Evolutionary conservation across 1,284 basidiomycete genomes (phyloP).

Genomic region (Xanthoconium separans): DNA sequence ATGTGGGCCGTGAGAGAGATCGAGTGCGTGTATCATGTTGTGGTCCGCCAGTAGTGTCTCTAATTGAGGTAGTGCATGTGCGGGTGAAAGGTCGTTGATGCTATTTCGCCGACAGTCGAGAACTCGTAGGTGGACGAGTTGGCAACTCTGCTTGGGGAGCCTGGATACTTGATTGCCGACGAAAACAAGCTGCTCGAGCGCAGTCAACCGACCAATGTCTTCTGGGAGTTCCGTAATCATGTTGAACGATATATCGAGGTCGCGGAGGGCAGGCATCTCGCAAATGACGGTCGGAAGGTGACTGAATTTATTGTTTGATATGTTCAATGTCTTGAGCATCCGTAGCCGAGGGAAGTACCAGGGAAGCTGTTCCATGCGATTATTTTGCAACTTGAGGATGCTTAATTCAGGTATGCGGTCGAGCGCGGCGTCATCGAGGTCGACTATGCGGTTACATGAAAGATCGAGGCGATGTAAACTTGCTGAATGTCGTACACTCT

Average conservation of each 20-base stretch:
- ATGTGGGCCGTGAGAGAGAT: slow-evolving; percentile 66
- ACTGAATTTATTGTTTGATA: slow-evolving; percentile 96
- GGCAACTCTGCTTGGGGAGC: slow-evolving; percentile 70
- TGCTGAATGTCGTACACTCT: slow-evolving; percentile 74
- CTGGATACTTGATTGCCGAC: slow-evolving; percentile 84
- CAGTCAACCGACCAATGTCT: slow-evolving; percentile 70
- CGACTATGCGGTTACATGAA: slow-evolving; percentile 90
- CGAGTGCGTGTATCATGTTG: slow-evolving; percentile 79
- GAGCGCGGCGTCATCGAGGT: slow-evolving; percentile 85
- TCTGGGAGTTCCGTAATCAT: slow-evolving; percentile 81
- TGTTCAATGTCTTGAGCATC: slow-evolving; percentile 80
- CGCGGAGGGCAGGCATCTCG: slow-evolving; percentile 71
- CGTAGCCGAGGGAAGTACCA: slow-evolving; percentile 80
- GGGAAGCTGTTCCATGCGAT: slow-evolving; percentile 86
- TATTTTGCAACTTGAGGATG: slow-evolving; percentile 86
- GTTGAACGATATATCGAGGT: slow-evolving; percentile 97
- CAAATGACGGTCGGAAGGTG: slow-evolving; percentile 79
- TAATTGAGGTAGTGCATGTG: slow-evolving; percentile 71
- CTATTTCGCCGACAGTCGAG: slow-evolving; percentile 86
- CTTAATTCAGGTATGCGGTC: slow-evolving; percentile 76
- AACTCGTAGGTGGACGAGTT: slow-evolving; percentile 62
- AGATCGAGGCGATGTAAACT: slow-evolving; percentile 86
- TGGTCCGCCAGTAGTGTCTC: slow-evolving; percentile 74
- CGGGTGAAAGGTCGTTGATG: slow-evolving; percentile 72
- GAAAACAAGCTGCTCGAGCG: slow-evolving; percentile 78